Base-by-base conservation (phyloP, 208 protist species). In the Trypanosoma avium region DNA sequence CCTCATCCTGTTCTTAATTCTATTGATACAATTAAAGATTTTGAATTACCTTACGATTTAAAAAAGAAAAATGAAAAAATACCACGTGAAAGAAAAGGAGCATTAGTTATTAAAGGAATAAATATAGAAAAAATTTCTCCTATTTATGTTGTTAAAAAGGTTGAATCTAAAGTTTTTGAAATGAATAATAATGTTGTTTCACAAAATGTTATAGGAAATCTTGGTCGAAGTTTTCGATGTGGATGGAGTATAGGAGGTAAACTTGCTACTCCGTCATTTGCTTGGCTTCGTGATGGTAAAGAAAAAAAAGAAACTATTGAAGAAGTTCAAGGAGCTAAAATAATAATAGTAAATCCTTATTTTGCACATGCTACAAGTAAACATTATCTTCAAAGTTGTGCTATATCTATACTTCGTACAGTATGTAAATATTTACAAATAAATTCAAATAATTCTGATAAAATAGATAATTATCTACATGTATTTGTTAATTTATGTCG, bases 171-270 rank as follows among this genome's bases (percentile, higher is more conserved):
- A 22, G 46, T 82, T 17, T 66, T 77, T 56, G 60, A 70, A 22
- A 75, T 79, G 61, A 76, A 59, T 46, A 54, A 61, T 52, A 71
- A 54, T 36, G 42, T 70, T 62, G 56, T 65, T 68, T 67, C 63
- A 48, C 36, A 67, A n/a, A 75, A 61, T 42, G 27, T 78, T 22
- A 74, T 77, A 30, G 67, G 60, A 29, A 58, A 40, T 57, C 69
- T 92, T 33, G 72, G 73, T 42, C 73, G 89, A 21, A 90, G 84
- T 63, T 85, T 86, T 58, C 81, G 89, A 3, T 79, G 71, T 46
- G 79, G 73, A 10, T 95, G 85, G 85, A 24, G 55, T 9, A 38
- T 56, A 15, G 52, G 54, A 27, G 83, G 81, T 15, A 47, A 32
- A 55, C 9, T 96, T 26, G 75, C 65, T 10, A 66, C 75, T 49